phyloP scores from a whole-genome alignment of 2,329 filamentous ascomycete genomes.

The Penicillium crustosum region DNA sequence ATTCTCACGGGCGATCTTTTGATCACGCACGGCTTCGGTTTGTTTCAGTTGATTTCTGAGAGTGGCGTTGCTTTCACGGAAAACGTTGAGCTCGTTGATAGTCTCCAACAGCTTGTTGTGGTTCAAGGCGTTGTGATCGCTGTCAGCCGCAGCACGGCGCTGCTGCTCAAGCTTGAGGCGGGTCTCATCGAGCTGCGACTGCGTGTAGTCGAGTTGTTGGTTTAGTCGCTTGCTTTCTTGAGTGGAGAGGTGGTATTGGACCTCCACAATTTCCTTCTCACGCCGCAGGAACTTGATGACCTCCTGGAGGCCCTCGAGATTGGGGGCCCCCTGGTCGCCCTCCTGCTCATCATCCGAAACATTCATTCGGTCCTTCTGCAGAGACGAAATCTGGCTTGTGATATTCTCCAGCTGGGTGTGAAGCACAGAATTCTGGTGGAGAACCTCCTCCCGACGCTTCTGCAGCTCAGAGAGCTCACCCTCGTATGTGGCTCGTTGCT shows the following conservation, averaged over 20 bases:
- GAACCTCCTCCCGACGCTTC: slow-evolving; percentile 76
- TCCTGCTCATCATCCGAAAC: slow-evolving; percentile 49
- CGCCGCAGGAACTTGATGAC: slow-evolving; percentile 87
- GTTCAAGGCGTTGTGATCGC: slow-evolving; percentile 68
- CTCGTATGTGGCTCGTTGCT: slow-evolving; percentile 77
- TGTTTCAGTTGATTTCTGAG: slow-evolving; percentile 83
- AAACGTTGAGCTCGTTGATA: slow-evolving; percentile 90
- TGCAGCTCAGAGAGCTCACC: slow-evolving; percentile 78
- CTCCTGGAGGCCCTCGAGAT: slow-evolving; percentile 77
- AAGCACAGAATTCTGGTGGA: slow-evolving; percentile 85
- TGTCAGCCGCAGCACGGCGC: slow-evolving; percentile 72
- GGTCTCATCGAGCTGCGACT: slow-evolving; percentile 83
- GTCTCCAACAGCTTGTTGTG: slow-evolving; percentile 93
- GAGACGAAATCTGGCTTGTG: slow-evolving; percentile 70
- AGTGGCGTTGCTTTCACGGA: slow-evolving; percentile 90
- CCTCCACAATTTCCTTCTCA: slow-evolving; percentile 96
- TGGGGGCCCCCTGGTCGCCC: slow-evolving; percentile 51
- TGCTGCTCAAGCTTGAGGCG: slow-evolving; percentile 89
- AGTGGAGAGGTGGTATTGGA: slow-evolving; percentile 87
- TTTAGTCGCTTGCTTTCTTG: slow-evolving; percentile 86
- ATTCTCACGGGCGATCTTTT: slow-evolving; percentile 73
- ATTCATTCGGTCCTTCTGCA: slow-evolving; percentile 72
- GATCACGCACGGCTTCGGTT: slow-evolving; percentile 70
- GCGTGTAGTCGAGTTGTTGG: slow-evolving; percentile 84
- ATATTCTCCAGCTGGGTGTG: slow-evolving; percentile 86